These are phyloP conservation scores for Kazachstania psychrophila DNA, from an alignment of 805 yeast genomes.

Conservation along the genomic window DNA sequence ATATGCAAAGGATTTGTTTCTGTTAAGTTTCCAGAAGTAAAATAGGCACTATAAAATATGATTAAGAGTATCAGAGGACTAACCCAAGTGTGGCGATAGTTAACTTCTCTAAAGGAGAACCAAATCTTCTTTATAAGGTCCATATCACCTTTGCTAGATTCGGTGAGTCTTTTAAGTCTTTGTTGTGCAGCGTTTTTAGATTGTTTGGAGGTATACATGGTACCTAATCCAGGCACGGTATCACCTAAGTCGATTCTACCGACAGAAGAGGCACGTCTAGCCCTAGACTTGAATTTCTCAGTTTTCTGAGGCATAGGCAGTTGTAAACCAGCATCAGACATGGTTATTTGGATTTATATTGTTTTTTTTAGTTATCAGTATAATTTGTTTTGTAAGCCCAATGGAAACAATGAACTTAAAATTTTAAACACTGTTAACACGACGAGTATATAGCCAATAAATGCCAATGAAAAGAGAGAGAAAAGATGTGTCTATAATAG, in stretches of 20 bases:
- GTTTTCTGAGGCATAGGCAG: neutral
- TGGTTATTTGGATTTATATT: too few relatives aligned
- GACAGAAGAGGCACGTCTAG: constrained; percentile 53
- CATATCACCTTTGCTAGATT: constrained; percentile 35
- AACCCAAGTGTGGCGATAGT: constrained; percentile 59
- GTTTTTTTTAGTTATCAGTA: too few relatives aligned
- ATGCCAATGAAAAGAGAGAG: too few relatives aligned
- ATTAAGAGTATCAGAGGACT: constrained; percentile 47
- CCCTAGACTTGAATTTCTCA: constrained; percentile 2
- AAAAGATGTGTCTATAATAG: too few relatives aligned
- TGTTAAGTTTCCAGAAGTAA: constrained; percentile 49
- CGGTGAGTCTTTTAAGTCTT: constrained; percentile 7
- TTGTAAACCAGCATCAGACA: too few relatives aligned
- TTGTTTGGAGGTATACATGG: constrained; percentile 44
- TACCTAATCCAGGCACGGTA: constrained; percentile 53
- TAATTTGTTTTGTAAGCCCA: too few relatives aligned
- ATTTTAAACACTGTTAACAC: too few relatives aligned
- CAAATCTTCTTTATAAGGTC: constrained; percentile 49
- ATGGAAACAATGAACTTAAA: too few relatives aligned
- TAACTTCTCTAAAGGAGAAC: constrained; percentile 37
- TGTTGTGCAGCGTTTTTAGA: constrained; percentile 31
- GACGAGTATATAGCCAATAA: too few relatives aligned
- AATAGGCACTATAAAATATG: constrained; percentile 36
- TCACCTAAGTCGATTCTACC: constrained; percentile 74
- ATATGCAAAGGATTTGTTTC: constrained; percentile 51